These are phyloP conservation scores for Tolypocladium sp. DNA, from an alignment of 2,329 filamentous ascomycete genomes.

Conservation along the genomic window DNA sequence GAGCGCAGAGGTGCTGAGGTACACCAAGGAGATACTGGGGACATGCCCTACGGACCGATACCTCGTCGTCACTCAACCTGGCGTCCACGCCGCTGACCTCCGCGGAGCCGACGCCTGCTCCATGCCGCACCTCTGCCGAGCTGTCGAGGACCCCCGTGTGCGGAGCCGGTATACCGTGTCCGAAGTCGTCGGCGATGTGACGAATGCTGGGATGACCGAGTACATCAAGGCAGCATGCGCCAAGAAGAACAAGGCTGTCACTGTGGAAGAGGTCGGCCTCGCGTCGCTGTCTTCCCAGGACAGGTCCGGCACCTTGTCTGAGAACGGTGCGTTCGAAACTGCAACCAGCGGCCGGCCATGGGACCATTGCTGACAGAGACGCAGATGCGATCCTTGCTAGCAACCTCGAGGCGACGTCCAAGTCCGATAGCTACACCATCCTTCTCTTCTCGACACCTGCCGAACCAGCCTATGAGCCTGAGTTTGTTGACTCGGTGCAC, in stretches of 20 bases:
- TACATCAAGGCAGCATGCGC: conserved; percentile 39
- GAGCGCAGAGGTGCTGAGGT: conserved; percentile 30
- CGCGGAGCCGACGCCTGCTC: conserved; percentile 36
- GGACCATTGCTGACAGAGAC: conserved; percentile 9
- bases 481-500: conserved; percentile 54
- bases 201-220: conserved; percentile 28
- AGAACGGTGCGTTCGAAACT: conserved; percentile 33
- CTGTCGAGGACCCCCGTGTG: conserved; percentile 24
- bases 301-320: conserved; percentile 33
- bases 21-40: conserved; percentile 44
- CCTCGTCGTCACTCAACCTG: conserved; percentile 68
- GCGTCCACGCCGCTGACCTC: conserved; percentile 63
- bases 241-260: conserved; percentile 23
- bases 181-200: conserved; percentile 46
- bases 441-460: conserved; percentile 61
- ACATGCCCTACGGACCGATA: conserved; percentile 68
- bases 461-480: conserved; percentile 52
- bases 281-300: conserved; percentile 27
- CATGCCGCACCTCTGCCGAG: conserved; percentile 42
- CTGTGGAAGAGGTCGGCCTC: conserved; percentile 31
- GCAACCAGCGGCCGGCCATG: neutral
- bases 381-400: conserved; percentile 43
- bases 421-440: conserved; percentile 55
- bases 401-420: conserved; percentile 29
- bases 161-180: conserved; percentile 38